phyloP scores from a whole-genome alignment of 2,329 filamentous ascomycete genomes.

The Beauveria bassiana region DNA sequence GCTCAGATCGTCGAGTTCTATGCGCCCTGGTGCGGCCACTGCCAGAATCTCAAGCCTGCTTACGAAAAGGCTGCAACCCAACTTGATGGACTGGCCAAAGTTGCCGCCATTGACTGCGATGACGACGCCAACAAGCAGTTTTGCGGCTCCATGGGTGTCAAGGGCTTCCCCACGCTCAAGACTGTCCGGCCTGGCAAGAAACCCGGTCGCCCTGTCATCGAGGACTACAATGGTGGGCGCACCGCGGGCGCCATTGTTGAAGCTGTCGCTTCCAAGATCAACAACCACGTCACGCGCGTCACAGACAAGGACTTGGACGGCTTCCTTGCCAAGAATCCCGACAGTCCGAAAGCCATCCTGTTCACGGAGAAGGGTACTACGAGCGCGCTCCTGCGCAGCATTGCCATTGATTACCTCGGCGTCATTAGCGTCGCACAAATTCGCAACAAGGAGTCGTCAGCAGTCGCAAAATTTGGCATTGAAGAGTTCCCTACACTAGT shows the following conservation, averaged over 20 bases:
- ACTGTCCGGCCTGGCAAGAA: constrained; percentile 83
- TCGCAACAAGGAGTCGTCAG: constrained; percentile 67
- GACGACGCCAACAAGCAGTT: constrained; percentile 86
- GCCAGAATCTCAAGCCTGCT: constrained; percentile 87
- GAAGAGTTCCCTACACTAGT: constrained; percentile 72
- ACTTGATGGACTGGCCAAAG: constrained; percentile 85
- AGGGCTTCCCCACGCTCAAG: constrained; percentile 95
- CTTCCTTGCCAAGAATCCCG: constrained; percentile 62
- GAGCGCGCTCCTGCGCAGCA: constrained; percentile 69
- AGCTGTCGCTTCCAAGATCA: constrained; percentile 77
- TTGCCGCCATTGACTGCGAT: constrained; percentile 92
- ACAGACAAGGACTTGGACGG: constrained; percentile 69
- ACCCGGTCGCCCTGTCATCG: constrained; percentile 63
- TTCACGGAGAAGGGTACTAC: constrained; percentile 92
- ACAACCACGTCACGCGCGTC: constrained; percentile 79
- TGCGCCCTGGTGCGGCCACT: constrained; percentile 96
- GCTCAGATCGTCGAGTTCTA: constrained; percentile 72
- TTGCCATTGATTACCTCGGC: constrained; percentile 87
- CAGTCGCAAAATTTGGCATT: constrained; percentile 68
- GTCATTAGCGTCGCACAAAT: constrained; percentile 75
- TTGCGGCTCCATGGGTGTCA: constrained; percentile 76
- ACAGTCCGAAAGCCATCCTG: constrained; percentile 74
- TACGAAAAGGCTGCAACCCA: constrained; percentile 91
- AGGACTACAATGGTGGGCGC: constrained; percentile 83
- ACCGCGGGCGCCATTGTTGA: constrained; percentile 83